A percentile compares a stretch with the other conserved stretches of the same genome.
These are phyloP conservation scores for Fusarium sp. DNA, from an alignment of 2,329 filamentous ascomycete species.

Conservation along the genomic window DNA sequence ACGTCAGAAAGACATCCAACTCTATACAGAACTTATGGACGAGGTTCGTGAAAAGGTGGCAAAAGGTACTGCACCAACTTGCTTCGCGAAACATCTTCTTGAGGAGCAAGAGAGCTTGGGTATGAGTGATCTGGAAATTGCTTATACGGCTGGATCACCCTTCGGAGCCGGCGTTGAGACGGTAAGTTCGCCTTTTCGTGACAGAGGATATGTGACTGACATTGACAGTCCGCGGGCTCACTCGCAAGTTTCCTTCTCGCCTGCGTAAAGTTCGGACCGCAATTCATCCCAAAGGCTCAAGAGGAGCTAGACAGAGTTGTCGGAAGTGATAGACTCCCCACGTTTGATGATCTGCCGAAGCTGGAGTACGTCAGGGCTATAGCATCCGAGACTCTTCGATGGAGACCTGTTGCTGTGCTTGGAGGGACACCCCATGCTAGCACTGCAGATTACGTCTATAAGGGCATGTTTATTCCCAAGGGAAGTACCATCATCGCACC, in stretches of 20 bases:
- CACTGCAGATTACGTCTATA: slow-evolving; percentile 51
- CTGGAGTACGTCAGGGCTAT: slow-evolving; percentile 50
- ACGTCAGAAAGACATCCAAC: slow-evolving; percentile 47
- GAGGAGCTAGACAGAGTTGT: slow-evolving; percentile 51
- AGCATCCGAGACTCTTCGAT: slow-evolving; percentile 50
- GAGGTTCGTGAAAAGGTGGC: slow-evolving; percentile 48
- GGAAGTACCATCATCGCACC: slow-evolving; percentile 53
- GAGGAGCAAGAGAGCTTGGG: slow-evolving; percentile 51
- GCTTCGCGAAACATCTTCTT: slow-evolving; percentile 54
- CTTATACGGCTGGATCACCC: slow-evolving; percentile 54
- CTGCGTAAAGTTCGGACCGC: slow-evolving; percentile 59
- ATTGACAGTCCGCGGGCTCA: slow-evolving; percentile 53
- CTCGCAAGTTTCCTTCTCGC: slow-evolving; percentile 60
- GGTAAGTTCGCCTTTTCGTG: slow-evolving; percentile 22
- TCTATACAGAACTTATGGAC: slow-evolving; percentile 52
- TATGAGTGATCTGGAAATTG: slow-evolving; percentile 53
- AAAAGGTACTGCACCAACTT: slow-evolving; percentile 45
- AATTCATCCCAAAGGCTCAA: slow-evolving; percentile 54
- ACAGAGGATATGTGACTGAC: rapidly evolving
- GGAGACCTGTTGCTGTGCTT: slow-evolving; percentile 53
- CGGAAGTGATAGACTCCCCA: slow-evolving; percentile 48
- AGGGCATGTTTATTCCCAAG: slow-evolving; percentile 55
- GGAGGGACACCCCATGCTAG: slow-evolving; percentile 57
- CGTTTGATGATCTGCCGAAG: slow-evolving; percentile 47
- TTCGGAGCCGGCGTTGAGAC: slow-evolving; percentile 57